phyloP scores from a whole-genome alignment of 768 basidiomycete species.

The Podaxis sp. region DNA sequence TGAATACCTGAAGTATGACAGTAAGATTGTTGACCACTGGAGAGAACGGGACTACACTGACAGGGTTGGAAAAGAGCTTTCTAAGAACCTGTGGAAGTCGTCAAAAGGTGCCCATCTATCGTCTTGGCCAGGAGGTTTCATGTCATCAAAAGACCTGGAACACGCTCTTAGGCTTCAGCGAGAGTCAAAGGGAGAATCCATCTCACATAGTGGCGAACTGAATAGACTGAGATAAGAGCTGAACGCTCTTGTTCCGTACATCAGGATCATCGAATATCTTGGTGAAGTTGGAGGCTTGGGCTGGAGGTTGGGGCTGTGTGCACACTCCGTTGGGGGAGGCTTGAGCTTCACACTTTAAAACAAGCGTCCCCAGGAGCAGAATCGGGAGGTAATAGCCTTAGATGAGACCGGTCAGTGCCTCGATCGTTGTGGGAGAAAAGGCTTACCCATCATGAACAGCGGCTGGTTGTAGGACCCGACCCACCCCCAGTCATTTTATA shows the following conservation, averaged over 20 bases:
- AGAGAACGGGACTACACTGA: conserved; percentile 13
- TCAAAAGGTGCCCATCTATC: conserved; percentile 27
- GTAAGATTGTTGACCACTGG: neutral
- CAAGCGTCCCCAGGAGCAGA: neutral
- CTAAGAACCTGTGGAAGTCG: conserved; percentile 26
- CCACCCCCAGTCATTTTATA: neutral
- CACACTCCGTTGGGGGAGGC: conserved; percentile 13
- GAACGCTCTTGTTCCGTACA: conserved; percentile 22
- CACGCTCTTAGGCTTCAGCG: neutral
- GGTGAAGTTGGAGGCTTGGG: conserved; percentile 21
- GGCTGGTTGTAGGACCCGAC: neutral
- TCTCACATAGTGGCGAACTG: conserved; percentile 28
- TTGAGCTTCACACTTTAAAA: neutral
- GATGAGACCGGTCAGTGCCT: neutral
- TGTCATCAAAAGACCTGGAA: conserved; percentile 29
- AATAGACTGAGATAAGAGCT: conserved; percentile 24
- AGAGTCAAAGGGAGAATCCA: neutral
- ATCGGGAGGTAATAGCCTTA: neutral
- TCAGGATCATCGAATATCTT: conserved; percentile 21
- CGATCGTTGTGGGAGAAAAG: neutral
- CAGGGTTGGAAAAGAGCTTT: conserved; percentile 26
- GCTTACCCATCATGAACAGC: neutral
- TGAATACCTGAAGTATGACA: conserved; percentile 20
- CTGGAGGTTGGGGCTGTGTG: conserved; percentile 22
- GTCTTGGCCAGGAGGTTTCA: conserved; percentile 27